A percentile compares a stretch with the other conserved stretches of the same genome.
Evolutionary conservation across 2,329 filamentous ascomycete genomes (phyloP).

Genomic region (Colletotrichum filicis): DNA sequence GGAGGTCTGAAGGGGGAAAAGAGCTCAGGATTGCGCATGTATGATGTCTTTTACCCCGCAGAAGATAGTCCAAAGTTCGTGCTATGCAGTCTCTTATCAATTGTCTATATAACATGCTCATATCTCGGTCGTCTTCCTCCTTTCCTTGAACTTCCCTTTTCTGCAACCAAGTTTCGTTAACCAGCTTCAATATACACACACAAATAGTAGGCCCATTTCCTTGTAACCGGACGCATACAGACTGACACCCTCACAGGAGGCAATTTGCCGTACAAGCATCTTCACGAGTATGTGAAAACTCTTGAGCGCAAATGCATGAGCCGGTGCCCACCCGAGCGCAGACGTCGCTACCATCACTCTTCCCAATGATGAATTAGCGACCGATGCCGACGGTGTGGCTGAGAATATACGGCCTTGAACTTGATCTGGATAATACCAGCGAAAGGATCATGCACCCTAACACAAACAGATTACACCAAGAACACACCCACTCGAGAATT

Average conservation of each 20-base stretch:
- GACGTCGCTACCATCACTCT: constrained; percentile 25
- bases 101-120: constrained; percentile 11
- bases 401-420: constrained; percentile 94
- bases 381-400: constrained; percentile 53
- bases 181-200: not conserved
- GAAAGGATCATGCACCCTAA: constrained; percentile 90
- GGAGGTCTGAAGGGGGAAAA: not conserved
- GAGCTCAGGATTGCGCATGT: not conserved
- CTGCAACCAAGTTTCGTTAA: not conserved
- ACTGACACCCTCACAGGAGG: constrained; percentile 27
- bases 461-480: constrained; percentile 16
- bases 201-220: constrained; percentile 24
- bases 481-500: not conserved
- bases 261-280: not conserved
- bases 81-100: not conserved
- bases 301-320: constrained; percentile 61
- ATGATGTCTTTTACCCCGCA: constrained; percentile 32
- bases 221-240: not conserved
- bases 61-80: constrained; percentile 20
- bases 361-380: constrained; percentile 35
- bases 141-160: accelerated
- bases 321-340: constrained; percentile 62
- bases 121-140: not conserved
- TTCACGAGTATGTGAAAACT: constrained; percentile 26
- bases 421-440: constrained; percentile 99